phyloP scores from a whole-genome alignment of 2,329 filamentous ascomycete species.

The Hypoxylon sp. region DNA sequence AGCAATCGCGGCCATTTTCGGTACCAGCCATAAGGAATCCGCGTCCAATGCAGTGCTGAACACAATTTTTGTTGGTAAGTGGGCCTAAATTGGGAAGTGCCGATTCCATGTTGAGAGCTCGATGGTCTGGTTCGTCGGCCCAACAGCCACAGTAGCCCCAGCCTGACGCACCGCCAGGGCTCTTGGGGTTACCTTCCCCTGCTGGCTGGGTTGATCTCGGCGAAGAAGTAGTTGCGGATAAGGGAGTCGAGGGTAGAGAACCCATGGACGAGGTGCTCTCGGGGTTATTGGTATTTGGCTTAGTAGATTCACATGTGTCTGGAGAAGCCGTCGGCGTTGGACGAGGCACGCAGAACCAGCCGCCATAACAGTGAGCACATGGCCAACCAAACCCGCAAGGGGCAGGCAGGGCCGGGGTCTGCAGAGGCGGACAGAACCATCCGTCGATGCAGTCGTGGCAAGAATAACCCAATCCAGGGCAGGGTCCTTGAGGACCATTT shows the following conservation, averaged over 20 bases:
- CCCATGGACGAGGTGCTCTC: conserved; percentile 24
- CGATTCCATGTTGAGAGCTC: conserved; percentile 44
- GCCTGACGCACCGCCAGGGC: conserved; percentile 43
- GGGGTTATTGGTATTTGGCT: conserved; percentile 32
- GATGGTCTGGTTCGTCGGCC: conserved; percentile 49
- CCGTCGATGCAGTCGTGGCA: conserved; percentile 56
- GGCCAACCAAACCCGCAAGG: conserved; percentile 58
- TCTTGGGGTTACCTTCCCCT: conserved; percentile 36
- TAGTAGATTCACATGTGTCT: conserved; percentile 38
- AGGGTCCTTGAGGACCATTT: conserved; percentile 51
- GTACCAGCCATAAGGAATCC: conserved; percentile 65
- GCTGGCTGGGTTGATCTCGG: conserved; percentile 17
- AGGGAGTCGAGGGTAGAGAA: conserved; percentile 2
- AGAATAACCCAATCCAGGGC: conserved; percentile 56
- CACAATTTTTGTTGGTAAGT: conserved; percentile 57
- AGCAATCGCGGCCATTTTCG: conserved; percentile 64
- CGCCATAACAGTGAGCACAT: conserved; percentile 55
- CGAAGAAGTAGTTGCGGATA: background rate
- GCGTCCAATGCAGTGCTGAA: conserved; percentile 62
- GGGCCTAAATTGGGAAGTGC: conserved; percentile 32
- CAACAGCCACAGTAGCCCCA: conserved; percentile 55
- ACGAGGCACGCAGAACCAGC: conserved; percentile 57
- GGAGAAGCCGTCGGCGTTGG: conserved; percentile 41
- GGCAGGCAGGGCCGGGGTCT: conserved; percentile 54
- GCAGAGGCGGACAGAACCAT: conserved; percentile 57